Base-by-base conservation (phyloP, 805 yeast species). In the Candida xiaguanensis region DNA sequence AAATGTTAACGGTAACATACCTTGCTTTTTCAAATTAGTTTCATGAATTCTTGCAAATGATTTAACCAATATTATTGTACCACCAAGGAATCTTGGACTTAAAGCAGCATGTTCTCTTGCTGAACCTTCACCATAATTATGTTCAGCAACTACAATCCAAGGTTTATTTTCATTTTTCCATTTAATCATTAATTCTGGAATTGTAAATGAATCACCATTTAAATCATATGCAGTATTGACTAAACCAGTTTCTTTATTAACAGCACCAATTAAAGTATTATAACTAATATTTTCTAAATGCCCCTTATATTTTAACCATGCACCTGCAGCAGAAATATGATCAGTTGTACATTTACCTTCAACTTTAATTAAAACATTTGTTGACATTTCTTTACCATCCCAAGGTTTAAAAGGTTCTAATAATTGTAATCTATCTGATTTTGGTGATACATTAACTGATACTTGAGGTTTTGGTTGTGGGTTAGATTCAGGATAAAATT, bases 101-200 rank as follows among this genome's bases (percentile, higher is more conserved):
- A 93, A 73, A 12, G 98, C 98, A 33, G 99, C 99, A 57, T 91
- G 99, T 64, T 91, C 99, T 77, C 99, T 85, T 23, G 99, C 97
- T 36, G 97, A 90, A 54, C 99, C 99, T 72, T 91, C 99, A 67
- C 99, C 99, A 58, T 91, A 93, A 67, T 91, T 91, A 61, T 93
- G 96, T 63, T 93, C 99, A 39, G 97, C 98, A 48, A 93, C 84
- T 32, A 93, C 97, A 49, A 80, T 75, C 99, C 99, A 91, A 15
- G 95, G 93, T 52, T 85, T 76, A 13, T 65, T 51, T 45, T 87
- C 93, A 37, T 79, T 70, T 62, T 91, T 90, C 97, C 97, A 93
- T 63, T 85, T 85, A 65, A 82, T 84, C 96, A 93, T 93, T 44
- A 90, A 75, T 51, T 88, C 97, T n/a, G 99, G 99, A 48, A 93